phyloP scores from a whole-genome alignment of 1,284 basidiomycete species.

The Xanthoconium separans region DNA sequence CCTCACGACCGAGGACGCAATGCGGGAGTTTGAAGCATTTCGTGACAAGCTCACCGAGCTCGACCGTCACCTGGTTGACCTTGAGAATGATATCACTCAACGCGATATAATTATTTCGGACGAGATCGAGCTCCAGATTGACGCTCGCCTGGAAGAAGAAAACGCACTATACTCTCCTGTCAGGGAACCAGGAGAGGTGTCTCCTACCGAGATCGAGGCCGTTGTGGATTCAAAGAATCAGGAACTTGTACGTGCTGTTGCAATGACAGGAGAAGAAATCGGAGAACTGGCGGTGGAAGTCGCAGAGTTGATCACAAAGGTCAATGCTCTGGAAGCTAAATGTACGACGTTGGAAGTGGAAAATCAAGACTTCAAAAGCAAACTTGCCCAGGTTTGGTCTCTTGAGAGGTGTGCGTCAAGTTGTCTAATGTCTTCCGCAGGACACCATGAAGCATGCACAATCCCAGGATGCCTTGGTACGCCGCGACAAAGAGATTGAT shows the following conservation, averaged over 20 bases:
- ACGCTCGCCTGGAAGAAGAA: slow-evolving; percentile 36
- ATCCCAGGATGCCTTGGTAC: slow-evolving; percentile 14
- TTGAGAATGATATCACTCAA: slow-evolving; percentile 46
- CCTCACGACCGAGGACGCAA: slow-evolving; percentile 7
- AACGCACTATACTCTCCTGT: slow-evolving; percentile 22
- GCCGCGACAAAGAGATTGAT: slow-evolving; percentile 32
- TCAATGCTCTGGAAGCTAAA: slow-evolving; percentile 28
- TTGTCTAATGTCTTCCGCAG: slow-evolving; percentile 12
- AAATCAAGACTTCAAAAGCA: slow-evolving; percentile 31
- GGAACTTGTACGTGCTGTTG: slow-evolving; percentile 16
- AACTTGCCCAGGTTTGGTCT: slow-evolving; percentile 31
- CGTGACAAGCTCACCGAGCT: slow-evolving; percentile 40
- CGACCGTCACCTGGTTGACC: slow-evolving; percentile 36
- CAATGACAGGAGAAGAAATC: slow-evolving; percentile 37
- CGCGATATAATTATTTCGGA: slow-evolving; percentile 37
- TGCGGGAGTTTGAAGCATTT: slow-evolving; percentile 37
- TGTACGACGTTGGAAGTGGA: slow-evolving; percentile 32
- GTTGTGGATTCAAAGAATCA: slow-evolving; percentile 19
- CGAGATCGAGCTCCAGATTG: slow-evolving; percentile 41
- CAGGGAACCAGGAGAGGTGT: slow-evolving; percentile 11
- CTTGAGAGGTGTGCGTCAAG: background rate
- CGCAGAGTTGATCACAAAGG: slow-evolving; percentile 35
- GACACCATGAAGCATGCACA: slow-evolving; percentile 12
- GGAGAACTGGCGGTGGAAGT: slow-evolving; percentile 40
- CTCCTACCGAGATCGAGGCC: slow-evolving; percentile 25